A percentile compares a stretch with the other conserved stretches of the same genome.
Conservation (phyloP, 23 red algal species). For the Porphyridium purpureum region DNA sequence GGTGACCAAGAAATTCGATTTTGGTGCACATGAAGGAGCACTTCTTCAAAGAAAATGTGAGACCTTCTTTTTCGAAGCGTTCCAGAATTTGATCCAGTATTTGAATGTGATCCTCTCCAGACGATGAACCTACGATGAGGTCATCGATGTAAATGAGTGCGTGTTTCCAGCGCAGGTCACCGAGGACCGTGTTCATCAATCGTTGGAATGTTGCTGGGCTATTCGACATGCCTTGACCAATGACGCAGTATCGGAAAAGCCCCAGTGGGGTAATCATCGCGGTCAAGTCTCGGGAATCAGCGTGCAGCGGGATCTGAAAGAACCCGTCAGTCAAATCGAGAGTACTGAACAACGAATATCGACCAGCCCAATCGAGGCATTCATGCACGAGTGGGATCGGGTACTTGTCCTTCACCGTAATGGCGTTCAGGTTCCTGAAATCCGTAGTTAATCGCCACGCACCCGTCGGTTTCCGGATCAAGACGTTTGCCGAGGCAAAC, state of each 20-base stretch:
- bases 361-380: constrained; percentile 7
- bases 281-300: constrained; percentile 5
- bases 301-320: constrained; percentile 7
- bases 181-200: too few species aligned
- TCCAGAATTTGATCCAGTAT: constrained; percentile 9
- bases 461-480: too few species aligned
- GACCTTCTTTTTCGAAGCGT: constrained; percentile 5
- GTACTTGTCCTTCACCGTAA: constrained; percentile 7
- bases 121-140: too few species aligned
- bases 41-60: constrained; percentile 21
- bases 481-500: too few species aligned
- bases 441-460: too few species aligned
- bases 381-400: constrained; percentile 2
- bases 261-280: constrained; percentile 4
- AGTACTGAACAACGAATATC: constrained; percentile 10
- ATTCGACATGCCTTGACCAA: constrained; percentile 12
- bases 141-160: too few species aligned
- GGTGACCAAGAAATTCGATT: constrained; percentile 21
- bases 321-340: constrained; percentile 15
- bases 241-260: constrained; percentile 4
- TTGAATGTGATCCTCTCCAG: constrained; percentile 9
- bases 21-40: constrained; percentile 4
- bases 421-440: constrained; percentile 7
- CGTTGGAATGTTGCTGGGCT: constrained; percentile 15
- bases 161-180: too few species aligned